phyloP scores from a whole-genome alignment of 176 grass and related monocot species.

The Raddia distichophylla region DNA sequence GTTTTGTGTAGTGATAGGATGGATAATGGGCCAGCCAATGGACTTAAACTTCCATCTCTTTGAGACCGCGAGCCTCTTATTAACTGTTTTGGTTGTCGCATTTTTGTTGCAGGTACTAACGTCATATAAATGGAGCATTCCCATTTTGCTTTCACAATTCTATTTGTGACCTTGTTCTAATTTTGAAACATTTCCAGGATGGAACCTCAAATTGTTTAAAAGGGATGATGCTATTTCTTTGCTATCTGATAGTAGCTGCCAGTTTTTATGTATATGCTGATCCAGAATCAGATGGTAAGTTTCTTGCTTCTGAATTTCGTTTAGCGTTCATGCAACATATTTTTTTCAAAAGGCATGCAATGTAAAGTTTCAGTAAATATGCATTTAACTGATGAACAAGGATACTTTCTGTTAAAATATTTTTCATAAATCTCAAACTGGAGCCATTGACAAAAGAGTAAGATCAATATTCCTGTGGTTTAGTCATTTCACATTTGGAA shows the following conservation, averaged over 20 bases:
- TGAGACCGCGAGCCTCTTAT: constrained; percentile 76
- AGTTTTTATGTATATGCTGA: constrained; percentile 85
- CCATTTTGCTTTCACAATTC: constrained; percentile 6
- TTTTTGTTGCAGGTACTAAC: constrained; percentile 75
- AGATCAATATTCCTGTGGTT: neutral
- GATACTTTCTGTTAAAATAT: neutral
- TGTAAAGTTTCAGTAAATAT: neutral
- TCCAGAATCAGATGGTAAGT: constrained; percentile 47
- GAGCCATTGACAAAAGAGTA: neutral
- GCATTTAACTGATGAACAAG: neutral
- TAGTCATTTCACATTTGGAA: neutral
- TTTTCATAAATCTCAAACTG: neutral
- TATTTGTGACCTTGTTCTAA: neutral
- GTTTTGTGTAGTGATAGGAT: constrained; percentile 71
- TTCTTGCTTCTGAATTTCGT: constrained; percentile 27
- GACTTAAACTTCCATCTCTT: constrained; percentile 88
- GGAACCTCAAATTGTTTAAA: constrained; percentile 86
- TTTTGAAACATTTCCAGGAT: constrained; percentile 47
- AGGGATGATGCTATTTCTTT: constrained; percentile 81
- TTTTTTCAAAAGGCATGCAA: neutral
- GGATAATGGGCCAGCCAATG: constrained; percentile 77
- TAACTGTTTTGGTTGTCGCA: constrained; percentile 73
- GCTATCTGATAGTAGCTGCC: constrained; percentile 82
- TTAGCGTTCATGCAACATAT: neutral
- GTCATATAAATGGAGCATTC: neutral